Evolutionary conservation across 768 basidiomycete genomes (phyloP).

Genomic region (Tulasnella calospora): DNA sequence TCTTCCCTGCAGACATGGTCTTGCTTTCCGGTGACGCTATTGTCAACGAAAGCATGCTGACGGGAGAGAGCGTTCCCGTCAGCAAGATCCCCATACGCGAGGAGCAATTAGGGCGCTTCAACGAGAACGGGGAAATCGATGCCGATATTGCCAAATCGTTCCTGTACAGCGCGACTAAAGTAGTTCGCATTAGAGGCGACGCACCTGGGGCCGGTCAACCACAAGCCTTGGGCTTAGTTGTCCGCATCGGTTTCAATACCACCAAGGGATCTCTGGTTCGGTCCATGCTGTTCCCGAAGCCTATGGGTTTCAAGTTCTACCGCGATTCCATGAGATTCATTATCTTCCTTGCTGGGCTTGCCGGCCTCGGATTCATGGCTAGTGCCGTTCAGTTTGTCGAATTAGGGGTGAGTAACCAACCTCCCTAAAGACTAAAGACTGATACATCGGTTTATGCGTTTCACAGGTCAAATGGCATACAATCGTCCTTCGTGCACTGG

Average conservation of each 20-base stretch:
- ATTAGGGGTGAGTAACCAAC: conserved; percentile 60
- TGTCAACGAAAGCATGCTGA: conserved; percentile 98
- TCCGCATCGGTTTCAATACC: conserved; percentile 90
- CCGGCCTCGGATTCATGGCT: conserved; percentile 82
- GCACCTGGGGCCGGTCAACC: conserved; percentile 49
- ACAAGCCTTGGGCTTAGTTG: conserved; percentile 73
- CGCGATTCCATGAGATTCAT: conserved; percentile 89
- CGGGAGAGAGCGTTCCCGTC: conserved; percentile 96
- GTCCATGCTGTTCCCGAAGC: conserved; percentile 98
- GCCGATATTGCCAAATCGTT: conserved; percentile 74
- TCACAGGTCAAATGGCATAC: conserved; percentile 79
- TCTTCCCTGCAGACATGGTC: conserved; percentile 86
- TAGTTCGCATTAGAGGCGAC: conserved; percentile 72
- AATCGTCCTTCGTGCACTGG: conserved; percentile 85
- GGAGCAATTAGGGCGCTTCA: conserved; percentile 68
- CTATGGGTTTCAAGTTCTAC: conserved; percentile 98
- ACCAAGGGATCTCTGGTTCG: conserved; percentile 94
- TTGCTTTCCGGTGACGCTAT: conserved; percentile 95
- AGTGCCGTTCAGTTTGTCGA: conserved; percentile 88
- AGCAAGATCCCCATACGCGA: conserved; percentile 83
- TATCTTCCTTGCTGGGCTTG: conserved; percentile 83
- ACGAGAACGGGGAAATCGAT: conserved; percentile 52
- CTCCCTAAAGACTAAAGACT: conserved; percentile 22
- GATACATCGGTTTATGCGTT: background rate
- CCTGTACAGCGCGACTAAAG: conserved; percentile 83